These are phyloP conservation scores for Mortierella claussenii DNA, from an alignment of 192 early-diverging fungal species.

Conservation along the genomic window DNA sequence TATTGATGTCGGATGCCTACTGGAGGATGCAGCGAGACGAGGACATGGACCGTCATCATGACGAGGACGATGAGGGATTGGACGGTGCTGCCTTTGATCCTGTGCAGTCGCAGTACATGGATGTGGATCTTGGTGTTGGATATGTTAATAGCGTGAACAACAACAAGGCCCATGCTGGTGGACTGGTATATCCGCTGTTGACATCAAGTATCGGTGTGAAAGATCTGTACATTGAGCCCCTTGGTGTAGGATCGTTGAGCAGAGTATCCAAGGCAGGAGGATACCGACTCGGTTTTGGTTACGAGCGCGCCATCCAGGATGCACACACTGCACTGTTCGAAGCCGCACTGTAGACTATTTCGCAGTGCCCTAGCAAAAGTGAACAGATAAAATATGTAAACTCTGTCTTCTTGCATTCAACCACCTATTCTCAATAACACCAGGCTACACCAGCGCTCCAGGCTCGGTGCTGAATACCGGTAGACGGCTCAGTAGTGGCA, in stretches of 20 bases:
- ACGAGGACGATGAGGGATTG: slow-evolving; percentile 31
- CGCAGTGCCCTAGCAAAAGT: no score
- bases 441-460: no score
- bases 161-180: slow-evolving; percentile 53
- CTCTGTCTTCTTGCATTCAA: no score
- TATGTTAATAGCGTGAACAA: slow-evolving; percentile 53
- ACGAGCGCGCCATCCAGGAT: slow-evolving; percentile 42
- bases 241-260: slow-evolving; percentile 16
- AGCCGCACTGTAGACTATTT: slow-evolving; percentile 5
- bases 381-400: not conserved
- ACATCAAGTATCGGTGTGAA: slow-evolving; percentile 48
- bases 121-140: slow-evolving; percentile 47
- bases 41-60: slow-evolving; percentile 27
- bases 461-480: no score
- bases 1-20: slow-evolving; percentile 33
- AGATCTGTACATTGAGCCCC: slow-evolving; percentile 35
- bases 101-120: slow-evolving; percentile 45
- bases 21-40: slow-evolving; percentile 45
- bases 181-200: slow-evolving; percentile 40
- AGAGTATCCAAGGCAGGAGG: slow-evolving; percentile 40
- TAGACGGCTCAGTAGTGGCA: no score
- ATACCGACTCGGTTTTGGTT: slow-evolving; percentile 42
- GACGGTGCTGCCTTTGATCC: slow-evolving; percentile 29
- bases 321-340: slow-evolving; percentile 35
- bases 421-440: no score